Evolutionary conservation across 1,284 basidiomycete genomes (phyloP), one percentile per base, ranked within the genome.

Genomic region (Entoloma clypeatum): DNA sequence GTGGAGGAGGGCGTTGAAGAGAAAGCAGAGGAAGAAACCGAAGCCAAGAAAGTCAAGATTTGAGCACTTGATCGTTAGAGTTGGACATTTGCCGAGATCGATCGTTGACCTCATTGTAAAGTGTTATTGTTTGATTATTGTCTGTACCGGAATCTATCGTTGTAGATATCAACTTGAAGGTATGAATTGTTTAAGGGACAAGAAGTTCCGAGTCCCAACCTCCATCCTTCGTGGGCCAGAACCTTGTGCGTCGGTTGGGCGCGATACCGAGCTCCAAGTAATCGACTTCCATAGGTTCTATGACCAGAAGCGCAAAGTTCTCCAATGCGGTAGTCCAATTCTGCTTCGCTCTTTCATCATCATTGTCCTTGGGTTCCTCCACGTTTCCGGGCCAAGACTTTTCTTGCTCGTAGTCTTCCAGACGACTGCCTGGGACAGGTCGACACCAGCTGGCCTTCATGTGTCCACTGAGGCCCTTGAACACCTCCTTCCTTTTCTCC

Each of bases 401-500:
- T 43, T 74, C 76, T 1, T 77, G 75, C 33, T 72, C 66, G 4
- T 69, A 74, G 17, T 64, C 62, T n/a, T 55, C 28, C 29, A 85
- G 54, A 3, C 53, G 59, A 6, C 49, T 59, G 1, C 84, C 84
- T 0, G 84, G 80, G 0, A 65, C 52, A 1, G 84, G 83, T 2
- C 74, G 61, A 44, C 72, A 75, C 80, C 81, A 87, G 35, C 64
- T 69, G 17, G 83, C 84, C 50, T 72, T 76, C 79, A 86, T 75
- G 36, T 66, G 60, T 4, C 62, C 65, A 39, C 69, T 71, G 69
- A 86, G 69, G 13, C 25, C 53, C 45, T 73, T 69, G 57, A 83
- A 86, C 14, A 69, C 54, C 36, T 69, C 68, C 16, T 61, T 45
- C 7, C 83, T 67, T 59, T 77, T 71, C 24, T 55, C 60, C 53